Base-by-base conservation (phyloP, 2,329 filamentous ascomycete genomes). In the Grosmannia huntii region DNA sequence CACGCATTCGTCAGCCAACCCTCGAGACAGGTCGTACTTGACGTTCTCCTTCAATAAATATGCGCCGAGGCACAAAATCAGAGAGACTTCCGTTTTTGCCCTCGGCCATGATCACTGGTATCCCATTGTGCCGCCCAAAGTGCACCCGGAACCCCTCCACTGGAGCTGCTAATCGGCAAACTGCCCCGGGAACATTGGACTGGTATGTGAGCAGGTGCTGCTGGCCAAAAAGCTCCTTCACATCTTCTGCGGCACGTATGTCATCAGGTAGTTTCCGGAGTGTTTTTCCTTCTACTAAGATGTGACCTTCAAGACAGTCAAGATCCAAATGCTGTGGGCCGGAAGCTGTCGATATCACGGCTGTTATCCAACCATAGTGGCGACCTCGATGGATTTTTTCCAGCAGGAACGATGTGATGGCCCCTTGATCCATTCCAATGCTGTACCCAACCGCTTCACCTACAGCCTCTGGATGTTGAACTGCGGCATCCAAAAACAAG, bases 201-300 rank as follows among this genome's bases (percentile, higher is more conserved):
- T 82, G 78, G 21, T 68, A 79, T 0, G 76, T 78, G 0, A 75
- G 71, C 0, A 85, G 72, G 23, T 72, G 71, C n/a, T 78, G 74
- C 1, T 75, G 68, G 0, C 79, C 79, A 63, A 87, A 85, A 0
- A 87, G 70, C 3, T 75, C 70, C 7, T 68, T 65, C 6, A 85
- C 70, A 1, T 67, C 64, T 0, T 59, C 53, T 0, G 75, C 70
- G 3, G 77, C 21, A 73, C 74, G 62, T 48, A 81, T 77, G 2
- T 77, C 68, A 0, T 72, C 64, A 0, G 84, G 83, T 0, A 87
- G 71, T 14, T 76, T 79, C 0, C 71, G 63, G 2, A 70, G 57
- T 1, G 72, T 63, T 56, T 66, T 65, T 16, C 66, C 62, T 56
- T 76, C 68, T 0, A 77, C 66, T 0, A 75, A 53, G 0, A 76